Conservation (phyloP, 805 yeast species). For the Lachancea quebecensis region DNA sequence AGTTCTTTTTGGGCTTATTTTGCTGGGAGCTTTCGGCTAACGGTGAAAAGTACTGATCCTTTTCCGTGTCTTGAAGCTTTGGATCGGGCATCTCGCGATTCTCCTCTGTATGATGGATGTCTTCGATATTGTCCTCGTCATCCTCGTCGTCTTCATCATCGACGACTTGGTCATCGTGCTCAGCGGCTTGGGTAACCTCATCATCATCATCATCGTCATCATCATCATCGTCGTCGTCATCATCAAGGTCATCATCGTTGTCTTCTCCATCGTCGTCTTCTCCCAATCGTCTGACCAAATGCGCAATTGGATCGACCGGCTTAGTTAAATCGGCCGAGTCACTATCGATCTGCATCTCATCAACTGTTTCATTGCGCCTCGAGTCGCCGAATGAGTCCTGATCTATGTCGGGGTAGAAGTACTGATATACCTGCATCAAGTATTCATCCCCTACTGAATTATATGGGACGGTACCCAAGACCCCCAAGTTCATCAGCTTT, state of each 20-base stretch:
- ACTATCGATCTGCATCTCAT: conserved; percentile 4
- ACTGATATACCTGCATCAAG: conserved; percentile 26
- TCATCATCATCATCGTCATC: conserved; percentile 9
- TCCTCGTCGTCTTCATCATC: conserved; percentile 9
- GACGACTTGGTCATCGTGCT: conserved; percentile 12
- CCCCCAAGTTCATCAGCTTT: conserved; percentile 26
- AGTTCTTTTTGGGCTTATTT: conserved; percentile 15
- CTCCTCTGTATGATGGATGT: background rate
- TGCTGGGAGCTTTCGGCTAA: conserved; percentile 9
- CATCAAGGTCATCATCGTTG: conserved; percentile 2
- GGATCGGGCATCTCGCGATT: conserved; percentile 6
- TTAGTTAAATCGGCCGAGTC: conserved; percentile 6
- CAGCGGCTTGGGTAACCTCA: conserved; percentile 9
- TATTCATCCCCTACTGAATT: conserved; percentile 27
- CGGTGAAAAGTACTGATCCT: conserved; percentile 5
- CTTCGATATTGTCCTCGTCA: background rate
- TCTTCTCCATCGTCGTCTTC: conserved; percentile 7
- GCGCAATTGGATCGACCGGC: conserved; percentile 6
- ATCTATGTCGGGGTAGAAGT: conserved; percentile 22
- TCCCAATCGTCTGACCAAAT: background rate
- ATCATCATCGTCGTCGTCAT: conserved; percentile 2
- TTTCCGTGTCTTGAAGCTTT: background rate
- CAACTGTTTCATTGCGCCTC: background rate
- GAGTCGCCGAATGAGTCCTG: background rate
- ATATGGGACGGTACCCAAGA: conserved; percentile 29